A percentile compares a stretch with the other conserved stretches of the same genome.
These are phyloP conservation scores for Umbelopsis vinacea DNA, from an alignment of 192 early-diverging fungal species.

Conservation along the genomic window DNA sequence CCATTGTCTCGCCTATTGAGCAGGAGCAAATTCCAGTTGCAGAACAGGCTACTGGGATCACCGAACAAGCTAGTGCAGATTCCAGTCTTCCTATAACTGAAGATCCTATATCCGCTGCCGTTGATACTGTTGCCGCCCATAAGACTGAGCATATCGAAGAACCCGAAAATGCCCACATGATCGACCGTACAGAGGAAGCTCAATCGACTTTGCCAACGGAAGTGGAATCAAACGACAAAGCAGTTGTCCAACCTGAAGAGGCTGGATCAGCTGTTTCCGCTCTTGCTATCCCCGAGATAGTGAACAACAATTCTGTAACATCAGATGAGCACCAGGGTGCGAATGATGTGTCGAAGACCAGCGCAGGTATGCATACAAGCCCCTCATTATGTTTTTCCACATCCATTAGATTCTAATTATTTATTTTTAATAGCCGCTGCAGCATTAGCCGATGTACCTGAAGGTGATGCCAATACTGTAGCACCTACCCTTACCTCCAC, in stretches of 20 bases:
- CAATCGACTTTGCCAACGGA: neutral
- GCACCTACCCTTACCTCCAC: too few relatives aligned
- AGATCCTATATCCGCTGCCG: neutral
- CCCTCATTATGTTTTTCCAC: too few relatives aligned
- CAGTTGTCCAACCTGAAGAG: neutral
- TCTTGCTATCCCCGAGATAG: neutral
- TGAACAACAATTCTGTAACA: neutral
- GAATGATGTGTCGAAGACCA: neutral
- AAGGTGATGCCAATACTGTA: too few relatives aligned
- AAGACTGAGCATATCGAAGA: neutral
- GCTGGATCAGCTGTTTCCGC: neutral
- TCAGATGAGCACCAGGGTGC: neutral
- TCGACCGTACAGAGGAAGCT: neutral
- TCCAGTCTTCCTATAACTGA: neutral
- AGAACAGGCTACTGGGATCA: neutral
- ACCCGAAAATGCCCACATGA: neutral
- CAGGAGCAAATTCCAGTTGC: neutral
- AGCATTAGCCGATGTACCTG: too few relatives aligned
- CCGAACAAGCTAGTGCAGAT: neutral
- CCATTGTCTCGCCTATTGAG: neutral
- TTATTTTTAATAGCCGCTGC: slow-evolving; percentile 5
- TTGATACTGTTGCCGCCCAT: neutral
- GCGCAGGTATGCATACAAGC: neutral
- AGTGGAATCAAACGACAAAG: neutral
- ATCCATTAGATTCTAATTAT: too few relatives aligned